Evolutionary conservation across 2,329 filamentous ascomycete species (phyloP).

Genomic region (Trichophyton simii): DNA sequence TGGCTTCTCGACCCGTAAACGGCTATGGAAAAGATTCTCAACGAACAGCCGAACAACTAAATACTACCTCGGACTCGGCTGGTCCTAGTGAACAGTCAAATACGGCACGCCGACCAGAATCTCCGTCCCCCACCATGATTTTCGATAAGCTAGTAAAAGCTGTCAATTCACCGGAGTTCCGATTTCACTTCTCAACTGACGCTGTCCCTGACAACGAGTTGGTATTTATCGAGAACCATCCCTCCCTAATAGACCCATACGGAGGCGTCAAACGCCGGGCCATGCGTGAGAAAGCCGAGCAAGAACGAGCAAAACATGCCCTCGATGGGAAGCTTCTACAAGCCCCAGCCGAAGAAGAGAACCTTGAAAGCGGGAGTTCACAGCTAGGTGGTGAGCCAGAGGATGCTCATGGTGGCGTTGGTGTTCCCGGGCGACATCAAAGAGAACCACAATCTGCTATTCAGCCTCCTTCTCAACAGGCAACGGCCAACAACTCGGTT

Average conservation of each 20-base stretch:
- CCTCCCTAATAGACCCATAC: slow-evolving; percentile 68
- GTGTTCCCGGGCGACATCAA: slow-evolving; percentile 32
- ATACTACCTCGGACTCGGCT: not conserved
- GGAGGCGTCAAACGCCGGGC: slow-evolving; percentile 71
- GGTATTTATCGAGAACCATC: slow-evolving; percentile 46
- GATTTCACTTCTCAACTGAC: slow-evolving; percentile 41
- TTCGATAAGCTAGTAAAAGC: slow-evolving; percentile 35
- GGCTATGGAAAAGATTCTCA: not conserved
- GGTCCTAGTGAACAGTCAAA: not conserved
- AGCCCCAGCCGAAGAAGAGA: slow-evolving; percentile 51
- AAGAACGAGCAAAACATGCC: slow-evolving; percentile 44
- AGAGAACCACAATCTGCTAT: slow-evolving; percentile 53
- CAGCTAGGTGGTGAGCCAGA: slow-evolving; percentile 90
- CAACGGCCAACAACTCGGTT: slow-evolving; percentile 32
- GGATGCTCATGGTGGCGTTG: slow-evolving; percentile 47
- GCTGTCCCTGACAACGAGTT: slow-evolving; percentile 37
- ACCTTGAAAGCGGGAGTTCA: slow-evolving; percentile 70
- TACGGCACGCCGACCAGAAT: slow-evolving; percentile 2
- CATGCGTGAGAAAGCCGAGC: slow-evolving; percentile 59
- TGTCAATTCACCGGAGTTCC: slow-evolving; percentile 39
- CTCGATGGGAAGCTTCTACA: slow-evolving; percentile 42
- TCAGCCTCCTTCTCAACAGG: slow-evolving; percentile 65
- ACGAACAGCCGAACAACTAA: not conserved
- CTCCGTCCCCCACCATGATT: slow-evolving; percentile 15
- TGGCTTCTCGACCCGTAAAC: slow-evolving; percentile 21